Conservation (phyloP, 2,329 filamentous ascomycete genomes). For the Plenodomus tracheiphilus region DNA sequence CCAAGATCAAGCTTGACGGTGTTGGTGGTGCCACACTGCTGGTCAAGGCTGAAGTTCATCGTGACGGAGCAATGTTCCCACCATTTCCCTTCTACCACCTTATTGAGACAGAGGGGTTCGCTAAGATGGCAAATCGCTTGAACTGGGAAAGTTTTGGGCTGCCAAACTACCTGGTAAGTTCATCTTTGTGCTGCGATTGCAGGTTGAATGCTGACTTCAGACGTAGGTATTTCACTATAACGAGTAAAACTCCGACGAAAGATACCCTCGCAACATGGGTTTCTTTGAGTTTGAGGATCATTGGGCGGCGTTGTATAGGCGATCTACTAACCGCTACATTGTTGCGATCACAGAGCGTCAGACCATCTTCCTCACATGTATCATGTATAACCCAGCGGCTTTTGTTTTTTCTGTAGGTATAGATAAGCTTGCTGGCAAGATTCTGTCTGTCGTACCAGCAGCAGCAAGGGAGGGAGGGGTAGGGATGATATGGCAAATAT, state of each 20-base stretch:
- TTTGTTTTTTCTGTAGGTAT: background rate
- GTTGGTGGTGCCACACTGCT: constrained; percentile 91
- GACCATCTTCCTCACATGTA: background rate
- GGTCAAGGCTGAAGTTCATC: constrained; percentile 95
- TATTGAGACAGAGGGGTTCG: constrained; percentile 97
- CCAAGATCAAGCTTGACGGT: constrained; percentile 80
- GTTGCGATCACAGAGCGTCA: constrained; percentile 4
- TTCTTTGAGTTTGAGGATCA: constrained; percentile 23
- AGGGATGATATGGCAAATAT: background rate
- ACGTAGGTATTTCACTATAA: constrained; percentile 85
- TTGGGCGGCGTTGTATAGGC: constrained; percentile 36
- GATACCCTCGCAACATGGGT: constrained; percentile 4
- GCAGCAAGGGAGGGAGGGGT: background rate
- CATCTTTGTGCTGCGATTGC: no score
- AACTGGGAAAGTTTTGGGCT: constrained; percentile 86
- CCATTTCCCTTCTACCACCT: constrained; percentile 95
- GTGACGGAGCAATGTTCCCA: constrained; percentile 98
- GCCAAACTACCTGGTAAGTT: constrained; percentile 90
- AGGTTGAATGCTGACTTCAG: constrained; percentile 1
- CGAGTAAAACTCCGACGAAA: constrained; percentile 57
- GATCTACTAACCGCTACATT: constrained; percentile 5
- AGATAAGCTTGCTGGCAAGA: constrained; percentile 10
- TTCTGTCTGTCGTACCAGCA: constrained; percentile 2
- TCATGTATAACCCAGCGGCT: constrained; percentile 8
- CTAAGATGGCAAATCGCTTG: constrained; percentile 90